phyloP scores from a whole-genome alignment of 495 filamentous ascomycete genomes.

The Talaromyces adpressus region DNA sequence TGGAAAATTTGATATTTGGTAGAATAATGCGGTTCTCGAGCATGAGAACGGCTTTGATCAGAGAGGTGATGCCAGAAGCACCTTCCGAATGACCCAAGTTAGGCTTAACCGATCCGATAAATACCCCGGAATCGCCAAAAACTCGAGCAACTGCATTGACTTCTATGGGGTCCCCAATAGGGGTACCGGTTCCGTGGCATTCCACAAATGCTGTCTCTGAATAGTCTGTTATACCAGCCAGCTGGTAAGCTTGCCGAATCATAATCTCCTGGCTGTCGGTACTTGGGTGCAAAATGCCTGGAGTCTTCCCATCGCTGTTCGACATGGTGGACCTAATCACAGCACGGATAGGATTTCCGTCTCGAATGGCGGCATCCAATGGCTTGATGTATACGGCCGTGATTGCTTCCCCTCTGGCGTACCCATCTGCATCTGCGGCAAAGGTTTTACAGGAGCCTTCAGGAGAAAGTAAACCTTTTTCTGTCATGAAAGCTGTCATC shows the following conservation, averaged over 20 bases:
- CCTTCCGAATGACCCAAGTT: slow-evolving; percentile 48
- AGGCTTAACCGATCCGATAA: slow-evolving; percentile 51
- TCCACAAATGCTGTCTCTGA: slow-evolving; percentile 23
- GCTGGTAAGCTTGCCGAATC: slow-evolving; percentile 28
- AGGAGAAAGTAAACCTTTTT: slow-evolving; percentile 20
- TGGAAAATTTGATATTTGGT: slow-evolving; percentile 33
- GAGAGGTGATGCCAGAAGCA: slow-evolving; percentile 44
- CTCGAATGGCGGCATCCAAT: slow-evolving; percentile 21
- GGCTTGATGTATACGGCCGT: slow-evolving; percentile 29
- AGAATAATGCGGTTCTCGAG: slow-evolving; percentile 42
- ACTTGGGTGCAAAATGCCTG: slow-evolving; percentile 20
- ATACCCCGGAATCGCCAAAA: slow-evolving; percentile 21
- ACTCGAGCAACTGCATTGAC: neutral
- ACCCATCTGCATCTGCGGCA: slow-evolving; percentile 55
- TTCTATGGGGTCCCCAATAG: slow-evolving; percentile 7
- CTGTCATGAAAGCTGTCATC: slow-evolving; percentile 20
- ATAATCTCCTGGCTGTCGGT: slow-evolving; percentile 19
- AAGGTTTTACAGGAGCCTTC: slow-evolving; percentile 47
- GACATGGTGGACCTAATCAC: slow-evolving; percentile 25
- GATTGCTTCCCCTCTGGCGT: slow-evolving; percentile 51
- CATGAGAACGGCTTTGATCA: slow-evolving; percentile 50
- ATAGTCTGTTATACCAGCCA: slow-evolving; percentile 20
- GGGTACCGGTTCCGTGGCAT: slow-evolving; percentile 26
- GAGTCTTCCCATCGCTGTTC: slow-evolving; percentile 27
- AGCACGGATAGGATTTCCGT: slow-evolving; percentile 30